Evolutionary conservation across 2,329 filamentous ascomycete species (phyloP).

Genomic region (Keithomyces neogunnii): DNA sequence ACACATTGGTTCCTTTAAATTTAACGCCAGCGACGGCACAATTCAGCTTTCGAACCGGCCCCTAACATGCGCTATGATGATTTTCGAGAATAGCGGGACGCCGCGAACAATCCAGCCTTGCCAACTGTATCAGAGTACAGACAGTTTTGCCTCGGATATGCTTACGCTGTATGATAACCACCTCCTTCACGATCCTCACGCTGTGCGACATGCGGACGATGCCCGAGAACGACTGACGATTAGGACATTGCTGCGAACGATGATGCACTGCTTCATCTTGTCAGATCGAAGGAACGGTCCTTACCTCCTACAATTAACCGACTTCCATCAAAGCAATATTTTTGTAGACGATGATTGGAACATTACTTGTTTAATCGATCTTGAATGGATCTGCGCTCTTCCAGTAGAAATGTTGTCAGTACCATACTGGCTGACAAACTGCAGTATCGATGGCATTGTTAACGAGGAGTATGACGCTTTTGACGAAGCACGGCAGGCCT

Average conservation of each 20-base stretch:
- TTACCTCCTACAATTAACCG: constrained; percentile 19
- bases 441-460: constrained; percentile 12
- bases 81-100: constrained; percentile 23
- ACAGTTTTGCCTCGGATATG: constrained; percentile 19
- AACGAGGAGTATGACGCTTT: constrained; percentile 9
- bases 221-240: constrained; percentile 19
- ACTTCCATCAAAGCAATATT: constrained; percentile 25
- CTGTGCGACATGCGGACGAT: constrained; percentile 16
- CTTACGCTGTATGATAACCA: constrained; percentile 17
- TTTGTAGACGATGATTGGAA: constrained; percentile 26
- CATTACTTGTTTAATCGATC: constrained; percentile 22
- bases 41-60: constrained; percentile 20
- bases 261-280: constrained; percentile 18
- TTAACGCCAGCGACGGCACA: constrained; percentile 16
- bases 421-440: constrained; percentile 22
- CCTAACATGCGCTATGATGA: constrained; percentile 10
- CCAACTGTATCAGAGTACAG: constrained; percentile 21
- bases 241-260: constrained; percentile 14
- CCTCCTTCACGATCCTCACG: constrained; percentile 19
- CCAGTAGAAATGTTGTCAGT: constrained; percentile 21
- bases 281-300: constrained; percentile 15
- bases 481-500: constrained; percentile 8
- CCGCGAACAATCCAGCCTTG: constrained; percentile 20
- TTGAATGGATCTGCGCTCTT: constrained; percentile 24
- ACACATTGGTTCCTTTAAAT: constrained; percentile 14